Percentiles rank a stretch among this genome's conserved stretches.
phyloP scores from a whole-genome alignment of 2,329 filamentous ascomycete genomes.

The Allantophomopsis cytisporea region DNA sequence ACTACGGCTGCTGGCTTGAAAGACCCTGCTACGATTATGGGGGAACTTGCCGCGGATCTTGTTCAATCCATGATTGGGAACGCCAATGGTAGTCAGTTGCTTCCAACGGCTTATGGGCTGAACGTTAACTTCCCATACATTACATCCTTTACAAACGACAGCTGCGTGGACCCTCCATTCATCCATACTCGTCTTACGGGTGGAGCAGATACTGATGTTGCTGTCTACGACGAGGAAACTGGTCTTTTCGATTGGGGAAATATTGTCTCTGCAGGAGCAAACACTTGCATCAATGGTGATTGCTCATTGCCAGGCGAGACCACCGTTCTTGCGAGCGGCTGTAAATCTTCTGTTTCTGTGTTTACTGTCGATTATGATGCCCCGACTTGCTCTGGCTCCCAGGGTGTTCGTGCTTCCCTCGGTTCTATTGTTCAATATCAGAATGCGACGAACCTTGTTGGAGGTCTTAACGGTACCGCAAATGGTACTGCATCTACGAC shows the following conservation, averaged over 20 bases:
- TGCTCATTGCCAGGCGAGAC: conserved; percentile 36
- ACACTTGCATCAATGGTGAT: conserved; percentile 35
- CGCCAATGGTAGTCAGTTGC: conserved; percentile 15
- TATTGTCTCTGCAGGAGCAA: conserved; percentile 25
- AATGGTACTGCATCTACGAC: background rate
- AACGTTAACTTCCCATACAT: conserved; percentile 35
- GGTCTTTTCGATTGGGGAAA: conserved; percentile 28
- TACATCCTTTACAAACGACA: conserved; percentile 21
- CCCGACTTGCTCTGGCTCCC: conserved; percentile 13
- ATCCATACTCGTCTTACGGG: conserved; percentile 33
- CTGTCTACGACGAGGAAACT: conserved; percentile 26
- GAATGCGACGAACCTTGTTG: background rate
- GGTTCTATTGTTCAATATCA: background rate
- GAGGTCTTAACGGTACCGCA: background rate
- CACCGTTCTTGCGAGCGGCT: conserved; percentile 27
- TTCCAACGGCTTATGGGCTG: conserved; percentile 36
- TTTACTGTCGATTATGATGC: conserved; percentile 38
- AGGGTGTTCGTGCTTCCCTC: background rate
- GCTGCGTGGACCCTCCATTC: conserved; percentile 26
- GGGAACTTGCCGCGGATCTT: conserved; percentile 26
- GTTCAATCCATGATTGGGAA: conserved; percentile 28
- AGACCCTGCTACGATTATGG: conserved; percentile 27
- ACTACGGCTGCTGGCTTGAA: conserved; percentile 17
- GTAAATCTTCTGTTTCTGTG: conserved; percentile 23
- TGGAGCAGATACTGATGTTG: conserved; percentile 30